phyloP scores from a whole-genome alignment of 805 yeast species.

The Pichia heedii region DNA sequence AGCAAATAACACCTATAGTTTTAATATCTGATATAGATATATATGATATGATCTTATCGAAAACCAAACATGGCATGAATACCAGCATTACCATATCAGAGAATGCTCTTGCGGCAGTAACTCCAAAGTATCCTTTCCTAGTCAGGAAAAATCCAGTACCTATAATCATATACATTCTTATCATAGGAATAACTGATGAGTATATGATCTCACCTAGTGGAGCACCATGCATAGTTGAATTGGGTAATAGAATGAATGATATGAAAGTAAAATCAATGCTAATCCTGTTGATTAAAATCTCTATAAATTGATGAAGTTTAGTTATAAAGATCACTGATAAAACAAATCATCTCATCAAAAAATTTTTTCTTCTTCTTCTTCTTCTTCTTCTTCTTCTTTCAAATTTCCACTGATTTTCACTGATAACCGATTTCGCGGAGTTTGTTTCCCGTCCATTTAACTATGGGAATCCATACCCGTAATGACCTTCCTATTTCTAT shows the following conservation, averaged over 20 bases:
- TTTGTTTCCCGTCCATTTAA: background rate
- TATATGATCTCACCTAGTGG: slow-evolving; percentile 23
- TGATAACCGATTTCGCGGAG: background rate
- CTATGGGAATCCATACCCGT: too few species aligned
- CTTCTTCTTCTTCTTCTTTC: too few species aligned
- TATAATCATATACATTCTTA: slow-evolving; percentile 65
- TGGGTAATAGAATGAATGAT: too few species aligned
- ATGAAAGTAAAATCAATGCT: too few species aligned
- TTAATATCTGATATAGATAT: slow-evolving; percentile 58
- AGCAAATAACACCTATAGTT: slow-evolving; percentile 55
- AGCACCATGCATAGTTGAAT: slow-evolving; percentile 12
- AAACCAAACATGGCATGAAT: slow-evolving; percentile 58
- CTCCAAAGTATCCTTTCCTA: slow-evolving; percentile 46
- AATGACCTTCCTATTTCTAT: too few species aligned
- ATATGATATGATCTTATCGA: slow-evolving; percentile 53
- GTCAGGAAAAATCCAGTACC: slow-evolving; percentile 59
- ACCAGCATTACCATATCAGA: slow-evolving; percentile 55
- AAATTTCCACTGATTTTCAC: too few species aligned
- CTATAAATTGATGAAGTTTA: too few species aligned
- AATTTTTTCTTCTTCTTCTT: too few species aligned
- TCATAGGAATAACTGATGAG: slow-evolving; percentile 64
- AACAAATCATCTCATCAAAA: too few species aligned
- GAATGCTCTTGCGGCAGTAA: slow-evolving; percentile 52
- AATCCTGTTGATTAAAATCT: too few species aligned
- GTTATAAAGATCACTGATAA: too few species aligned